Conservation (phyloP, 768 basidiomycete genomes). For the Exsudoporus frostii region DNA sequence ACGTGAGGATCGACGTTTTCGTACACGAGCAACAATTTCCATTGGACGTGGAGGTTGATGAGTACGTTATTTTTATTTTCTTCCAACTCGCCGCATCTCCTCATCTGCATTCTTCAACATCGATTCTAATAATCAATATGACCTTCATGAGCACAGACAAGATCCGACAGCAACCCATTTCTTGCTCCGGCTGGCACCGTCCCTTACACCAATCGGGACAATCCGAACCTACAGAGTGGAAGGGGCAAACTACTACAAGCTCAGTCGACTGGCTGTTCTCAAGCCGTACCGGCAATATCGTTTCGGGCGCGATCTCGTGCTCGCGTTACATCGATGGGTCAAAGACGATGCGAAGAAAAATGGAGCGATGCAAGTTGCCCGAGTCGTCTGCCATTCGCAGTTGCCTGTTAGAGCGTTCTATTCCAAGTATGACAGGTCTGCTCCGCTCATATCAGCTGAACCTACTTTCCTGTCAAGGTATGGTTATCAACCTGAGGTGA, state of each 20-base stretch:
- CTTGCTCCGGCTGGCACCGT: slow-evolving; percentile 63
- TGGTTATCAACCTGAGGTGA: slow-evolving; percentile 66
- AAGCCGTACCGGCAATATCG: slow-evolving; percentile 58
- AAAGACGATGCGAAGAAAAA: slow-evolving; percentile 34
- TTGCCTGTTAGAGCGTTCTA: slow-evolving; percentile 69
- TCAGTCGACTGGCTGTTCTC: slow-evolving; percentile 67
- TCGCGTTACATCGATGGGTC: slow-evolving; percentile 59
- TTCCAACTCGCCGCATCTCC: slow-evolving; percentile 7
- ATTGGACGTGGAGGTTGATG: slow-evolving; percentile 71
- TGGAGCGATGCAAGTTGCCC: slow-evolving; percentile 29
- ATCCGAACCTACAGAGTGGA: slow-evolving; percentile 49
- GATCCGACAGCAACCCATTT: slow-evolving; percentile 69
- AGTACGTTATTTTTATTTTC: slow-evolving; percentile 44
- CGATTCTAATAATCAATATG: slow-evolving; percentile 5
- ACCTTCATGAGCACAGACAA: slow-evolving; percentile 37
- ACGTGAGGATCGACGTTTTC: slow-evolving; percentile 51
- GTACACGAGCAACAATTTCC: slow-evolving; percentile 60
- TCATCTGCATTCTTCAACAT: slow-evolving; percentile 8
- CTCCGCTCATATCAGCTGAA: slow-evolving; percentile 10
- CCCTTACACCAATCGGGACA: slow-evolving; percentile 64
- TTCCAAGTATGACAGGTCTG: slow-evolving; percentile 49
- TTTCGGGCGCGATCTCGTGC: slow-evolving; percentile 67
- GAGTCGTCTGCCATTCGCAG: slow-evolving; percentile 68
- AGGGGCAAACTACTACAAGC: slow-evolving; percentile 57
- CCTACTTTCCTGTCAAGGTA: slow-evolving; percentile 43